These are phyloP conservation scores for Mercurialis annua DNA, from an alignment of 345 rosid genomes.

Conservation along the genomic window DNA sequence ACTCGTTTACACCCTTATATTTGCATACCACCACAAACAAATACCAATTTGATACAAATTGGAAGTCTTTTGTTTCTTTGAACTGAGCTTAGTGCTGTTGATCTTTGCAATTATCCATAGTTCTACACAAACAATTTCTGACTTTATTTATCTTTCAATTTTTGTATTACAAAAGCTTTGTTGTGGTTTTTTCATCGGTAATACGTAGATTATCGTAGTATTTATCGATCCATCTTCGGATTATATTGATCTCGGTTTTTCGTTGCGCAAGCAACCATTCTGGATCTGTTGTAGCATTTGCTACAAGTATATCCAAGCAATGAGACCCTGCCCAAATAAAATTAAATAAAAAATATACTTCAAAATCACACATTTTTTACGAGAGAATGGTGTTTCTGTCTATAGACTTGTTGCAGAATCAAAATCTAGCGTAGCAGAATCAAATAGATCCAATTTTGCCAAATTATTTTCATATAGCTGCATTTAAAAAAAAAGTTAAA, in stretches of 20 bases:
- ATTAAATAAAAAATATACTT: not conserved
- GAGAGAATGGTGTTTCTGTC: no score
- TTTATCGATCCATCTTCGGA: conserved; percentile 31
- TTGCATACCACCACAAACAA: no score
- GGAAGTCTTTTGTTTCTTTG: no score
- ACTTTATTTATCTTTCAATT: not conserved
- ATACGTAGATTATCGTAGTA: conserved; percentile 20
- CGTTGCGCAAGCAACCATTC: conserved; percentile 36
- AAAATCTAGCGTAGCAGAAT: no score
- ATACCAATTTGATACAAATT: no score
- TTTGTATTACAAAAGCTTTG: not conserved
- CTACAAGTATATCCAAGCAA: conserved; percentile 32
- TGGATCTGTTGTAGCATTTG: conserved; percentile 23
- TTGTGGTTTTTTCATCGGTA: not conserved
- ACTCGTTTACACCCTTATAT: no score
- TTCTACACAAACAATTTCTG: not conserved
- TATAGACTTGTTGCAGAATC: no score
- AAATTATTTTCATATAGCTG: no score
- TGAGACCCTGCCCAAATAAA: conserved; percentile 35
- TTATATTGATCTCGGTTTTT: conserved; percentile 28
- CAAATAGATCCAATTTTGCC: no score
- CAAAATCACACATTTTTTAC: no score
- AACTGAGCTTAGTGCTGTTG: no score
- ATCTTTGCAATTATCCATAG: not conserved
- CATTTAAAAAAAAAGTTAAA: no score